These are phyloP conservation scores for Fusarium newnesense DNA, from an alignment of 2,329 filamentous ascomycete species.

Conservation along the genomic window DNA sequence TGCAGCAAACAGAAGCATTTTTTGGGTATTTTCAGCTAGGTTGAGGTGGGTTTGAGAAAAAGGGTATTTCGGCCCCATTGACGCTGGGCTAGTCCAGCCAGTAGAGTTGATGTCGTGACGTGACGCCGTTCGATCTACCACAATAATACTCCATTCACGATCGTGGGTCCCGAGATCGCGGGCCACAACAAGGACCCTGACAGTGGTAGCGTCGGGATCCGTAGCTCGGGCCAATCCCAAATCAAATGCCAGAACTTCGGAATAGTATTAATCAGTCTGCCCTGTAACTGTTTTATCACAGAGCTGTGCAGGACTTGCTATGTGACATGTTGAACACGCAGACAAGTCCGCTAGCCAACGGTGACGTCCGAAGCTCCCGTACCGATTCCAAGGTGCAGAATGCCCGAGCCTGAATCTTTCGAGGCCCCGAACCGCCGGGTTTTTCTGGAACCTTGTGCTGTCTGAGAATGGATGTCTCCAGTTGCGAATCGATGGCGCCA, in stretches of 20 bases:
- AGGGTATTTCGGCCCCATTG: not conserved
- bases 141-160: constrained; percentile 28
- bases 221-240: constrained; percentile 16
- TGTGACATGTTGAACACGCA: constrained; percentile 6
- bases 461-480: not conserved
- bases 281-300: not conserved
- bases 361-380: constrained; percentile 20
- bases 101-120: constrained; percentile 8
- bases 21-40: not conserved
- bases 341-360: constrained; percentile 18
- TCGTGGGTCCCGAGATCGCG: constrained; percentile 40
- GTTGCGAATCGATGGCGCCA: constrained; percentile 29
- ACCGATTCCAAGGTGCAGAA: constrained; percentile 11
- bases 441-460: constrained; percentile 8
- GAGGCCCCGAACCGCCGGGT: not conserved
- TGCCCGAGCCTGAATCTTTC: not conserved
- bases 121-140: constrained; percentile 27
- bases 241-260: not conserved
- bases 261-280: not conserved
- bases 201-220: constrained; percentile 37
- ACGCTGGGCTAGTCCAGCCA: not conserved
- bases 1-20: not conserved
- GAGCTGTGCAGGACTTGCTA: not conserved
- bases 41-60: not conserved
- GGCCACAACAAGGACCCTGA: constrained; percentile 39